Percentiles rank a stretch among this genome's conserved stretches.
Conservation (phyloP, 306 rosid species). For the Quercus aquifolioides region DNA sequence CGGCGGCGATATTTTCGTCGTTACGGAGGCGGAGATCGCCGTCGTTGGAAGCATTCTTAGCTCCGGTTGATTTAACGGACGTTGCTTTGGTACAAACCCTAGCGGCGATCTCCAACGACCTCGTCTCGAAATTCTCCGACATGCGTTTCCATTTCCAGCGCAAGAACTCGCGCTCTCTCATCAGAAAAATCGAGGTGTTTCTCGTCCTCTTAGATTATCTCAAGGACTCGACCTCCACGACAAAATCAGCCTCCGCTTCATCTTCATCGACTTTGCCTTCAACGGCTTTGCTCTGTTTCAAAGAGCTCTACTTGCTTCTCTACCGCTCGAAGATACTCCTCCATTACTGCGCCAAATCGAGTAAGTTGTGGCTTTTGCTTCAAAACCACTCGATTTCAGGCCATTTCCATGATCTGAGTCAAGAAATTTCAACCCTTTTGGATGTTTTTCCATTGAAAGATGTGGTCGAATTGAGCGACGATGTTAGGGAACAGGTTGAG, state of each 20-base stretch:
- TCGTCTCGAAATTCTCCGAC: slow-evolving; percentile 55
- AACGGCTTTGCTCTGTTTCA: slow-evolving; percentile 69
- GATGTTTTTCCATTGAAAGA: slow-evolving; percentile 80
- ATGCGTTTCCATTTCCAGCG: slow-evolving; percentile 58
- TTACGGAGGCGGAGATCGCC: slow-evolving; percentile 90
- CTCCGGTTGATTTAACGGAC: slow-evolving; percentile 78
- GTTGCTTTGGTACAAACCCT: slow-evolving; percentile 71
- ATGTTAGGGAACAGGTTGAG: slow-evolving; percentile 80
- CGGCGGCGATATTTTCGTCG: slow-evolving; percentile 85
- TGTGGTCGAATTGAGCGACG: slow-evolving; percentile 52
- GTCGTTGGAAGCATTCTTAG: slow-evolving; percentile 75
- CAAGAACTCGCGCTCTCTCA: slow-evolving; percentile 64
- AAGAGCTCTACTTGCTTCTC: slow-evolving; percentile 76
- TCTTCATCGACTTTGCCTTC: slow-evolving; percentile 30
- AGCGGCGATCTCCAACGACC: slow-evolving; percentile 46
- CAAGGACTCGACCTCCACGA: slow-evolving; percentile 28
- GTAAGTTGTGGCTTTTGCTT: slow-evolving; percentile 93
- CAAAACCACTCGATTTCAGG: slow-evolving; percentile 86
- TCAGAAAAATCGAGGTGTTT: slow-evolving; percentile 63
- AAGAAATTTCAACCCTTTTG: slow-evolving; percentile 78
- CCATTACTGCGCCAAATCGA: slow-evolving; percentile 75
- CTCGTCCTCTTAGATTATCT: slow-evolving; percentile 61
- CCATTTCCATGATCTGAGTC: slow-evolving; percentile 87
- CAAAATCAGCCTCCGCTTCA: neutral
- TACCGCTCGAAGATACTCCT: slow-evolving; percentile 87